phyloP scores from a whole-genome alignment of 495 filamentous ascomycete genomes.

The Aspergillus mulundensis region DNA sequence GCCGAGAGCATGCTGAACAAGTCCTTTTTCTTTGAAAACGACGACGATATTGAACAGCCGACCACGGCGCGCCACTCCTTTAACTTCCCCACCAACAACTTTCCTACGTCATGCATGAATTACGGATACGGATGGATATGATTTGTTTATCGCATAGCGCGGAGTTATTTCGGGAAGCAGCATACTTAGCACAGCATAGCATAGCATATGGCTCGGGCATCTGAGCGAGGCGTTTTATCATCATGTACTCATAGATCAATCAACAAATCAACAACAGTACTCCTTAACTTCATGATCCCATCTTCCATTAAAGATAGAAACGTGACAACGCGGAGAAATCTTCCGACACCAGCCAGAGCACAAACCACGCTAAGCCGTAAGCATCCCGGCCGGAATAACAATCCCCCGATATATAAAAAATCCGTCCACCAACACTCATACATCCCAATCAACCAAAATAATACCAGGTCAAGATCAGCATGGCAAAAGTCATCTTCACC shows the following conservation, averaged over 20 bases:
- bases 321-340: slow-evolving; percentile 2
- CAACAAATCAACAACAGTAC: too few relatives aligned
- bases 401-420: slow-evolving; percentile 20
- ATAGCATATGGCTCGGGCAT: slow-evolving; percentile 31
- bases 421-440: slow-evolving; percentile 4
- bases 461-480: slow-evolving; percentile 31
- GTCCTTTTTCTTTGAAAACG: slow-evolving; percentile 44
- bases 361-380: background rate
- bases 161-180: slow-evolving; percentile 24
- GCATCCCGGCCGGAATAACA: slow-evolving; percentile 18
- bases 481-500: slow-evolving; percentile 75
- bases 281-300: too few relatives aligned
- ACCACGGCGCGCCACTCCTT: slow-evolving; percentile 28
- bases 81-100: slow-evolving; percentile 19
- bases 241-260: background rate
- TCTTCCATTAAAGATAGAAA: background rate
- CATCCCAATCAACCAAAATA: background rate
- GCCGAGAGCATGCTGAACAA: slow-evolving; percentile 38
- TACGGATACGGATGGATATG: slow-evolving; percentile 44
- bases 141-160: slow-evolving; percentile 35
- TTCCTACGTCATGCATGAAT: slow-evolving; percentile 30
- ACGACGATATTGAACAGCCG: slow-evolving; percentile 35
- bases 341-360: background rate
- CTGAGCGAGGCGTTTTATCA: slow-evolving; percentile 4
- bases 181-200: slow-evolving; percentile 3